Base-by-base conservation (phyloP, 225 moss, liverwort and hornwort species). In the Polytrichum formosum region DNA sequence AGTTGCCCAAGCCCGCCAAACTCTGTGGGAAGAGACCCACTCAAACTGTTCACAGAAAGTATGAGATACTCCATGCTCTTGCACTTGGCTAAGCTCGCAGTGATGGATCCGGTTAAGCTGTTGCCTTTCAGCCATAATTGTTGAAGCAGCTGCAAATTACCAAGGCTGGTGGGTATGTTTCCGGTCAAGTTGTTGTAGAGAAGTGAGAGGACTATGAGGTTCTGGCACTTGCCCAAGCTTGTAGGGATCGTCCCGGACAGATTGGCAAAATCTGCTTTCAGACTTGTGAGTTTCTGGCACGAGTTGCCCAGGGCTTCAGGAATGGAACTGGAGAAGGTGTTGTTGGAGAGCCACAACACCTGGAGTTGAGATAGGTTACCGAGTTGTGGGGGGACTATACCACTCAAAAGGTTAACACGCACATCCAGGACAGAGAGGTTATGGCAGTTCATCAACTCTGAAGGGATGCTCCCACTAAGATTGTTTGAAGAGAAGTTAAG, bases 161-260 rank as follows among this genome's bases (percentile, higher is more conserved):
- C 63, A 10, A 81, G 56, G 10, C 54, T 53, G 25, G 63, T 21
- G 20, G 81, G 81, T 22, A 77, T 66, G 10, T 23, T 18, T 54
- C 81, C 71, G 22, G 13, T 56, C 18, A 81, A 63, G 0, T 62
- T 0, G 27, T 81, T 77, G 4, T 1, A 8, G 6, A 29, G 54
- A 5, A 81, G 26, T 16, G 73, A 65, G 19, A 81, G 73, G 55
- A 66, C 17, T 61, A 9, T 77, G 21, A 77, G 30, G 28, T 70
- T 66, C 37, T 3, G 58, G 70, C 73, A 77, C 28, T 55, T n/a
- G 8, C 77, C 81, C 9, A 81, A 66, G 56, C 67, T 64, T n/a
- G 70, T 5, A 33, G 81, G 74, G 62, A 81, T 71, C 67, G 30
- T 30, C 19, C 74, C 81, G 1, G 72, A 70, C 60, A 74, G n/a